Base-by-base conservation (phyloP, 140 eudicot genomes). In the Bidens hawaiensis region DNA sequence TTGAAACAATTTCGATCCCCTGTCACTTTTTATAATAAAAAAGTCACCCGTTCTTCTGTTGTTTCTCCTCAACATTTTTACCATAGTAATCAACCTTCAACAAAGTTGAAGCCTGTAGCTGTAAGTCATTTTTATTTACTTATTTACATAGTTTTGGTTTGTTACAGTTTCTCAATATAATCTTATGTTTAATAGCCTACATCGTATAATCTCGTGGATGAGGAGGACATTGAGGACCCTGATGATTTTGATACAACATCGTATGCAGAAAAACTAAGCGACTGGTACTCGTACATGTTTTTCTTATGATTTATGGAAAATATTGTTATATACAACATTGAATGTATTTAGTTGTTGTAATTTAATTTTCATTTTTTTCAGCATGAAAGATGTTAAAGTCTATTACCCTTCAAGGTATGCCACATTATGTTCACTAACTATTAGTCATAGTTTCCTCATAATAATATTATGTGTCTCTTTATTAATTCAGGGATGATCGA, bases 381-480 rank as follows among this genome's bases (percentile, higher is more conserved):
- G 93, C 71, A 53, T 60, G 68, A 81, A 75, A 50, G 86, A 75
- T 5, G 40, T 68, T 49, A 67, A 49, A 62, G 76, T 90, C 69
- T 78, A 79, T 73, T 90, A 75, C 70, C 97, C 97, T 19, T 83
- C 90, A 48, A 90, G 95, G 97, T 85, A 80, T 23, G 21, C 5
- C 59, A 10, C 53, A 18, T 36, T 12, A 19, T 26, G 25, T 58
- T 21, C 42, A 28, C 53, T 52, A 46, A 48, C 60, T 50, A 21
- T 25, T 25, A 33, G 0, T 16, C 33, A 41, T 10, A 30, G 23
- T 21, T 25, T 18, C 52, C 22, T 2, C 34, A 42, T n/a, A 5
- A 41, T 27, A 9, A 18, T 63, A 8, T n/a, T 28, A 28, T 66
- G 27, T 45, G 12, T 34, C 24, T 62, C n/a, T 15, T 12, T 18